Conservation (phyloP, 257 asterid genomes). For the Plectranthus barbatus region DNA sequence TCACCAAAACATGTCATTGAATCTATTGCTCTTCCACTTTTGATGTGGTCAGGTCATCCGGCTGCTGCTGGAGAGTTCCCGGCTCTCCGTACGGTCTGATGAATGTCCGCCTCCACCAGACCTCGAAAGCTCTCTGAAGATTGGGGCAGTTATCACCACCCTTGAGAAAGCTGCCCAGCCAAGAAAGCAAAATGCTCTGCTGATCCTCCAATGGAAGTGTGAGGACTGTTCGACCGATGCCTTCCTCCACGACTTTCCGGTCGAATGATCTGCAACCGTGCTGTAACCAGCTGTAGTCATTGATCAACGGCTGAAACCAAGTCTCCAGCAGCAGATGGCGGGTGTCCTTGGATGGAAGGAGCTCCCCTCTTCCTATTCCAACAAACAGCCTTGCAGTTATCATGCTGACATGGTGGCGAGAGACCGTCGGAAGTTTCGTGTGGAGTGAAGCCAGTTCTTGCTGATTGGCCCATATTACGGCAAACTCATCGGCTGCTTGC, state of each 20-base stretch:
- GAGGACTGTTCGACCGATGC: constrained; percentile 77
- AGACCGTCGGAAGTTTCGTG: constrained; percentile 29
- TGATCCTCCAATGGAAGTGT: constrained; percentile 92
- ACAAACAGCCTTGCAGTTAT: constrained; percentile 69
- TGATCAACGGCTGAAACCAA: constrained; percentile 80
- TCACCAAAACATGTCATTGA: too few species aligned
- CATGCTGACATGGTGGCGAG: constrained; percentile 65
- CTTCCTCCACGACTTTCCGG: constrained; percentile 81
- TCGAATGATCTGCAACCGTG: constrained; percentile 81
- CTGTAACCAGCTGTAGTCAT: constrained; percentile 79
- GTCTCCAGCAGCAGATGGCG: constrained; percentile 54
- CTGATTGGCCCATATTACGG: constrained; percentile 60
- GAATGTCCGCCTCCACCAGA: constrained; percentile 97
- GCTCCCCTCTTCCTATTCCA: constrained; percentile 85
- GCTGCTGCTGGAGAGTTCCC: constrained; percentile 16
- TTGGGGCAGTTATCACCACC: constrained; percentile 85
- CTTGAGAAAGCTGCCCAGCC: constrained; percentile 76
- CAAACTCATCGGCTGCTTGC: constrained; percentile 73
- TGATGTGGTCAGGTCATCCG: constrained; percentile 12
- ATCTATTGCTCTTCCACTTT: constrained; percentile 28
- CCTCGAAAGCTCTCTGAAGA: constrained; percentile 84
- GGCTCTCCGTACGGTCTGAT: constrained; percentile 55
- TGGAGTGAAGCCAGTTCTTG: constrained; percentile 61
- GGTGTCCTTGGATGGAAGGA: constrained; percentile 72
- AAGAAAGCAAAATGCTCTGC: constrained; percentile 60